Conservation (phyloP, 2,329 filamentous ascomycete genomes). For the Hyphodiscus sp. region DNA sequence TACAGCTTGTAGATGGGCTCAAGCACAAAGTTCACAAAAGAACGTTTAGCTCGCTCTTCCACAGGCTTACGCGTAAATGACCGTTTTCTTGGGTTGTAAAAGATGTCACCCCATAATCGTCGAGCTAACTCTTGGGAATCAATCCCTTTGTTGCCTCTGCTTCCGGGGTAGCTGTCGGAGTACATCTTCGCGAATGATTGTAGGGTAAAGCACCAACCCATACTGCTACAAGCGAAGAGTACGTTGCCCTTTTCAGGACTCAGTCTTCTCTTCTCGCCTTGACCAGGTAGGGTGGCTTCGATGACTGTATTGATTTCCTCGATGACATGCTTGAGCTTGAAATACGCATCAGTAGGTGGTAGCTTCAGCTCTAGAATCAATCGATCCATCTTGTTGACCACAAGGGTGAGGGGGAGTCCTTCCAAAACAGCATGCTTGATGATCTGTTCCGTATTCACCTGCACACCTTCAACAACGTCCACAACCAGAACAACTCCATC, state of each 20-base stretch:
- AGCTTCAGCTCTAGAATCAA: constrained; percentile 91
- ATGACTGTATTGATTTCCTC: constrained; percentile 97
- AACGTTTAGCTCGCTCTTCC: constrained; percentile 73
- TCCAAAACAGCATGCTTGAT: constrained; percentile 93
- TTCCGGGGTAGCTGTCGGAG: constrained; percentile 65
- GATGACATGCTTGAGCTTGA: constrained; percentile 97
- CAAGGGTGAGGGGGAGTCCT: constrained; percentile 78
- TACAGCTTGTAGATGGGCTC: constrained; percentile 98
- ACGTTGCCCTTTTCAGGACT: constrained; percentile 98
- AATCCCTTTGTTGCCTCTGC: constrained; percentile 39
- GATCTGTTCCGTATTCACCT: constrained; percentile 93
- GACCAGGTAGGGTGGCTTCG: constrained; percentile 75
- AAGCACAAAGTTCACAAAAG: constrained; percentile 90
- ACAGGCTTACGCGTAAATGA: constrained; percentile 85
- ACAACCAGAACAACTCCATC: constrained; percentile 92
- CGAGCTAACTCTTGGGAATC: constrained; percentile 77
- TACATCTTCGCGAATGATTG: constrained; percentile 97
- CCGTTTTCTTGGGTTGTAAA: constrained; percentile 84
- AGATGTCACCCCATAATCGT: constrained; percentile 92
- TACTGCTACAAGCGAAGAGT: constrained; percentile 86
- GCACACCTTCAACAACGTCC: constrained; percentile 98
- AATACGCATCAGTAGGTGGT: constrained; percentile 92
- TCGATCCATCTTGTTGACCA: constrained; percentile 97
- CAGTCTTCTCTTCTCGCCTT: constrained; percentile 70
- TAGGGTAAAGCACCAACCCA: constrained; percentile 96